Percentiles rank a stretch among this genome's conserved stretches.
Evolutionary conservation across 768 basidiomycete species (phyloP).

Genomic region (Psilocybe azurescens): DNA sequence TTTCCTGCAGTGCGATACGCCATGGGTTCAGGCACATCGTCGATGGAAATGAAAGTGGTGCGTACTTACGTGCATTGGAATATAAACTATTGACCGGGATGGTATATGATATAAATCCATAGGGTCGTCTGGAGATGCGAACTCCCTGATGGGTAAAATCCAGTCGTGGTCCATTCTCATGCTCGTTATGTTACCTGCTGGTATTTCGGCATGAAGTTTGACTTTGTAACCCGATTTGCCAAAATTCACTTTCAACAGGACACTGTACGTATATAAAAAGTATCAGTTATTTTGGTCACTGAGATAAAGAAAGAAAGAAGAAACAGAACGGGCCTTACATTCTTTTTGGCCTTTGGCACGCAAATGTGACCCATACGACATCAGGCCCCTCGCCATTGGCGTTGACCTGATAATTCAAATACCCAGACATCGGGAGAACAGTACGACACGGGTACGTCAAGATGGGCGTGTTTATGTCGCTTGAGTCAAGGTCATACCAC

Average conservation of each 20-base stretch:
- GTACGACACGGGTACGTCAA: constrained; percentile 24
- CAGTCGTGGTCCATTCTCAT: constrained; percentile 27
- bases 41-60: background rate
- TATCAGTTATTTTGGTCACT: background rate
- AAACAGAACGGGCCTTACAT: constrained; percentile 18
- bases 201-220: constrained; percentile 21
- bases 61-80: constrained; percentile 29
- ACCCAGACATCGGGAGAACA: constrained; percentile 21
- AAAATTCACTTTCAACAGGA: constrained; percentile 24
- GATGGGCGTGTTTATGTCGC: constrained; percentile 20
- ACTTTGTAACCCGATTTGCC: constrained; percentile 14
- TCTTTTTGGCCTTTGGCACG: constrained; percentile 15
- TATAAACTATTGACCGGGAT: constrained; percentile 17
- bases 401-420: constrained; percentile 23
- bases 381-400: constrained; percentile 26
- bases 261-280: constrained; percentile 13
- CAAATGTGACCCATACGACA: constrained; percentile 29
- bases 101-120: constrained; percentile 31
- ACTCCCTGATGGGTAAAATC: constrained; percentile 28
- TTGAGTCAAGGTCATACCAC: constrained; percentile 30
- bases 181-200: constrained; percentile 18
- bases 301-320: background rate
- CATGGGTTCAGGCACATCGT: background rate
- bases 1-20: constrained; percentile 13
- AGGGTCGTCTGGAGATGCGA: constrained; percentile 21